A percentile compares a stretch with the other conserved stretches of the same genome.
These are phyloP conservation scores for Lasiosphaeria ovina DNA, from an alignment of 495 filamentous ascomycete genomes.

Conservation along the genomic window DNA sequence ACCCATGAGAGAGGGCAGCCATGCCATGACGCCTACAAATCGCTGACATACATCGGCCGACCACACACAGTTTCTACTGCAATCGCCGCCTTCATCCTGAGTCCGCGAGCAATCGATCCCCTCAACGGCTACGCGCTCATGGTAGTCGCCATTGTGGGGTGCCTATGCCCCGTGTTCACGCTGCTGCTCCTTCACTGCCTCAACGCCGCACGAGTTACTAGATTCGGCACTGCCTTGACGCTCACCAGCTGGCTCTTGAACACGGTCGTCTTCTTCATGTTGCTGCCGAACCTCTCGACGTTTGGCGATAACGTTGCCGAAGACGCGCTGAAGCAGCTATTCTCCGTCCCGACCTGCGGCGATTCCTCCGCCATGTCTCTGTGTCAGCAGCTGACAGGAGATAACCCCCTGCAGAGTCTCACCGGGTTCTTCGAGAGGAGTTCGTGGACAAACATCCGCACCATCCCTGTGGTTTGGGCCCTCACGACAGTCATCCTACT, in stretches of 20 bases:
- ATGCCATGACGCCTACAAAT: no score
- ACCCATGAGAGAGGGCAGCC: no score
- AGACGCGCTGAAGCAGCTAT: not conserved
- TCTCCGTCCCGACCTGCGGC: not conserved
- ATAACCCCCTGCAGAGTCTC: not conserved
- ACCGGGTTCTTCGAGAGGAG: not conserved
- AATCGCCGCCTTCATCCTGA: not conserved
- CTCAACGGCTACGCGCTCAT: not conserved
- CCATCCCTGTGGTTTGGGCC: not conserved
- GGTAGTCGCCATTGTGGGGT: not conserved
- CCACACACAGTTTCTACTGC: not conserved
- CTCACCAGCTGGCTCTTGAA: not conserved
- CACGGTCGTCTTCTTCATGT: not conserved
- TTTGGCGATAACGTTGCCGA: not conserved
- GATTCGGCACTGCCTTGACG: not conserved
- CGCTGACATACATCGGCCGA: no score
- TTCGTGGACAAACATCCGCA: not conserved
- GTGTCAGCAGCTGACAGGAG: not conserved
- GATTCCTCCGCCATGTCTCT: not conserved
- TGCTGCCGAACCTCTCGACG: not conserved
- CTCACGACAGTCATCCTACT: not conserved
- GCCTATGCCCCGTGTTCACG: not conserved
- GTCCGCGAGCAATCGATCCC: not conserved
- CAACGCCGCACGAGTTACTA: not conserved
- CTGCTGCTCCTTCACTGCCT: not conserved